Percentiles rank a stretch among this genome's conserved stretches.
Evolutionary conservation across 345 rosid species (phyloP).

Genomic region (Lepidium aucheri): DNA sequence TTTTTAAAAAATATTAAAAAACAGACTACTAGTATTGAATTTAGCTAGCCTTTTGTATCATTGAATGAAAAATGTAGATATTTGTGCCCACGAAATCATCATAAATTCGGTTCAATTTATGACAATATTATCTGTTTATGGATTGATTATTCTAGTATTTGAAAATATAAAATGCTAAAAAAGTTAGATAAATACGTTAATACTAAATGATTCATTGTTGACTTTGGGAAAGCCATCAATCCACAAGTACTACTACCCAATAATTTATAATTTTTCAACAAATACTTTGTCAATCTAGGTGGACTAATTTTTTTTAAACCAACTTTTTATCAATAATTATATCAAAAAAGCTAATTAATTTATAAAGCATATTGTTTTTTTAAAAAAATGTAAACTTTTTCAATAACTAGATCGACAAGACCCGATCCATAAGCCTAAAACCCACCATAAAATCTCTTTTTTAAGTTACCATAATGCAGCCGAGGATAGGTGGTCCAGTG

Average conservation of each 20-base stretch:
- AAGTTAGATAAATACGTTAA: neutral
- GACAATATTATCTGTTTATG: neutral
- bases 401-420: too few relatives aligned
- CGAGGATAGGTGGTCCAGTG: too few relatives aligned
- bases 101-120: neutral
- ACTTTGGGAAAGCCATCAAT: slow-evolving; percentile 4
- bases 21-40: too few relatives aligned
- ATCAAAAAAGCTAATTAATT: too few relatives aligned
- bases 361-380: too few relatives aligned
- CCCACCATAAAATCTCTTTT: too few relatives aligned
- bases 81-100: neutral
- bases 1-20: too few relatives aligned
- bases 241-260: neutral
- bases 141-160: neutral
- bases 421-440: too few relatives aligned
- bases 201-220: slow-evolving; percentile 1
- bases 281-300: neutral
- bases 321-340: too few relatives aligned
- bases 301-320: neutral
- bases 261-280: neutral
- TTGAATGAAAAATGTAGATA: neutral
- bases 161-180: neutral
- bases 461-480: too few relatives aligned
- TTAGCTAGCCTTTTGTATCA: too few relatives aligned
- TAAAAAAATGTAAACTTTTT: too few relatives aligned